These are phyloP conservation scores for Candida maris DNA, from an alignment of 805 yeast species.

Conservation along the genomic window DNA sequence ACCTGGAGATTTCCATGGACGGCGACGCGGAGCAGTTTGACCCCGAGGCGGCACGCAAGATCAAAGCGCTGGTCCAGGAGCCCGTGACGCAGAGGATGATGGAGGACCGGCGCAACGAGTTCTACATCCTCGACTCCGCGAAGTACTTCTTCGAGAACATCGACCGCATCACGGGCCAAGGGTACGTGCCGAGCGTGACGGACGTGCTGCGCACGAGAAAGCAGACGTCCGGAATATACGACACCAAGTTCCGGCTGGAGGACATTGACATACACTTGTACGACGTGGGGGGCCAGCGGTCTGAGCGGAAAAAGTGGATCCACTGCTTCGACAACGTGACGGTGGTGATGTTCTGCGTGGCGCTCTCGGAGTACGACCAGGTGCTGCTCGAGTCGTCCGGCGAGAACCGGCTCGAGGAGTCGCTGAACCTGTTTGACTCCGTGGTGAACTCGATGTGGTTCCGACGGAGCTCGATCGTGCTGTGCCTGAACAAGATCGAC, in stretches of 20 bases:
- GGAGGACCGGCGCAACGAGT: conserved; percentile 58
- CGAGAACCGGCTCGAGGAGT: conserved; percentile 78
- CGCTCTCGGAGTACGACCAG: conserved; percentile 89
- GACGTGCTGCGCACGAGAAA: conserved; percentile 86
- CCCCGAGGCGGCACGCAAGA: conserved; percentile 43
- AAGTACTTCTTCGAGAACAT: conserved; percentile 68
- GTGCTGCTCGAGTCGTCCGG: conserved; percentile 69
- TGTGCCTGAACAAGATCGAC: conserved; percentile 87
- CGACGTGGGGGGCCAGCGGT: conserved; percentile 95
- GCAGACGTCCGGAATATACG: conserved; percentile 90
- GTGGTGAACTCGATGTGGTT: conserved; percentile 94
- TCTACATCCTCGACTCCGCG: conserved; percentile 85
- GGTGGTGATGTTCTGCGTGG: conserved; percentile 84
- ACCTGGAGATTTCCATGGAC: conserved; percentile 50
- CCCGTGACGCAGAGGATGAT: conserved; percentile 57
- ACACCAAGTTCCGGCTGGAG: conserved; percentile 73
- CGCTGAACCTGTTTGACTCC: conserved; percentile 80
- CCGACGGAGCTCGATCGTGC: conserved; percentile 76
- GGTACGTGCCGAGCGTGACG: conserved; percentile 67
- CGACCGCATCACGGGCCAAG: conserved; percentile 52
- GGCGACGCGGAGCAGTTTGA: conserved; percentile 49
- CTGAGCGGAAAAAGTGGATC: conserved; percentile 96
- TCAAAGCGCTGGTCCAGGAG: conserved; percentile 51
- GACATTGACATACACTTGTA: conserved; percentile 59
- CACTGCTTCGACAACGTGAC: conserved; percentile 95